Percentiles rank a stretch among this genome's conserved stretches.
These are phyloP conservation scores for Anthracocystis panici-leucophaei DNA, from an alignment of 1,284 basidiomycete species.

Conservation along the genomic window DNA sequence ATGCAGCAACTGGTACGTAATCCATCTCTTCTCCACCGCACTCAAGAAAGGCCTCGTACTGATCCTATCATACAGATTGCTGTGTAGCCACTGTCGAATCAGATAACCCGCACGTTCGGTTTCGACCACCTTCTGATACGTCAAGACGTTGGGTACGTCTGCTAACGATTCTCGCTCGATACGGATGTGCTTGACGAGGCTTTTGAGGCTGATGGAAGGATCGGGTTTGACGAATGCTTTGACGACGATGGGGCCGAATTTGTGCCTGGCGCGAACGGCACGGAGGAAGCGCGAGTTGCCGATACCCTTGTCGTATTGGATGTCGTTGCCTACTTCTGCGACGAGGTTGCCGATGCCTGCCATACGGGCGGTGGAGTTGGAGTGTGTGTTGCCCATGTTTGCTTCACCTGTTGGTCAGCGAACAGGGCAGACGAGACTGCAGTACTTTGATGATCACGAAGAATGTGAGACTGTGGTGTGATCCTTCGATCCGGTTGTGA, in stretches of 20 bases:
- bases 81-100: slow-evolving; percentile 92
- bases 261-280: slow-evolving; percentile 83
- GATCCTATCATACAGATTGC: slow-evolving; percentile 95
- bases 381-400: slow-evolving; percentile 57
- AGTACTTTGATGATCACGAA: no score
- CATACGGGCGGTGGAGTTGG: slow-evolving; percentile 45
- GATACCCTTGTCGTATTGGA: slow-evolving; percentile 73
- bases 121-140: slow-evolving; percentile 90
- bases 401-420: not conserved
- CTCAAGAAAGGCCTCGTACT: slow-evolving; percentile 96
- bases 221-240: slow-evolving; percentile 88
- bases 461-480: not conserved
- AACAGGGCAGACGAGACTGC: not conserved
- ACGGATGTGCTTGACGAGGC: slow-evolving; percentile 79
- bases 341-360: slow-evolving; percentile 60
- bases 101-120: slow-evolving; percentile 97
- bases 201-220: slow-evolving; percentile 77
- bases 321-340: slow-evolving; percentile 60
- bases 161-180: slow-evolving; percentile 83
- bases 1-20: slow-evolving; percentile 90
- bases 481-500: not conserved
- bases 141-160: slow-evolving; percentile 88
- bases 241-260: slow-evolving; percentile 79
- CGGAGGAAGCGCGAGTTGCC: slow-evolving; percentile 95
- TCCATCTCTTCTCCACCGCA: slow-evolving; percentile 96